These are phyloP conservation scores for Monosporozyma servazzii DNA, from an alignment of 805 yeast species.

Conservation along the genomic window DNA sequence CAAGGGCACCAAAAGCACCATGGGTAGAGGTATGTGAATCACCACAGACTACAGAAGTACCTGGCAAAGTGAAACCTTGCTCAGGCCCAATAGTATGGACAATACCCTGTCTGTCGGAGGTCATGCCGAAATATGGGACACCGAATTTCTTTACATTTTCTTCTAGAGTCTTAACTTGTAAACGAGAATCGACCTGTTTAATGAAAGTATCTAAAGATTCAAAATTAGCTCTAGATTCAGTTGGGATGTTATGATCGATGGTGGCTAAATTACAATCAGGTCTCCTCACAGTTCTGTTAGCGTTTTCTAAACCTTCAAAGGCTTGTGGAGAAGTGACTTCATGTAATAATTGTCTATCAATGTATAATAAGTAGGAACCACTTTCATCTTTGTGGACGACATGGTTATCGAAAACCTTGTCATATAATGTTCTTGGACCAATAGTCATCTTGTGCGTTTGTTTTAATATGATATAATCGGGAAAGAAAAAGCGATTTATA, in stretches of 20 bases:
- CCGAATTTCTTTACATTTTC: conserved; percentile 85
- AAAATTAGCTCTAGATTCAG: conserved; percentile 73
- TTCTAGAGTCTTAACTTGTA: conserved; percentile 89
- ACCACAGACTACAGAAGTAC: conserved; percentile 98
- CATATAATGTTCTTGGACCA: conserved; percentile 73
- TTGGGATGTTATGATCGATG: conserved; percentile 96
- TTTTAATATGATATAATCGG: not conserved
- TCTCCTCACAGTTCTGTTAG: conserved; percentile 85
- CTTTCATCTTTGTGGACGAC: conserved; percentile 83
- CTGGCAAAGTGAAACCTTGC: conserved; percentile 97
- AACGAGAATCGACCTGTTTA: conserved; percentile 81
- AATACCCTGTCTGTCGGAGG: conserved; percentile 92
- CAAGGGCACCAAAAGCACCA: conserved; percentile 97
- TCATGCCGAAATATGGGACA: conserved; percentile 93
- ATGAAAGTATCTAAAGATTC: conserved; percentile 72
- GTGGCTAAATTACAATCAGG: conserved; percentile 89
- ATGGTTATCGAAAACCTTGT: conserved; percentile 93
- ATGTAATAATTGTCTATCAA: conserved; percentile 95
- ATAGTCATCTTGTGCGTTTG: conserved; percentile 3
- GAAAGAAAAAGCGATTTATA: not conserved
- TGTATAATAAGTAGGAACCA: conserved; percentile 79
- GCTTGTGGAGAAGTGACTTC: conserved; percentile 99
- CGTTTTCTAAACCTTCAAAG: conserved; percentile 86
- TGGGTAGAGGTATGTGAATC: conserved; percentile 98
- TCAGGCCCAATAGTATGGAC: conserved; percentile 99